Conservation (phyloP, 345 rosid genomes). For the Rubroshorea leprosula region DNA sequence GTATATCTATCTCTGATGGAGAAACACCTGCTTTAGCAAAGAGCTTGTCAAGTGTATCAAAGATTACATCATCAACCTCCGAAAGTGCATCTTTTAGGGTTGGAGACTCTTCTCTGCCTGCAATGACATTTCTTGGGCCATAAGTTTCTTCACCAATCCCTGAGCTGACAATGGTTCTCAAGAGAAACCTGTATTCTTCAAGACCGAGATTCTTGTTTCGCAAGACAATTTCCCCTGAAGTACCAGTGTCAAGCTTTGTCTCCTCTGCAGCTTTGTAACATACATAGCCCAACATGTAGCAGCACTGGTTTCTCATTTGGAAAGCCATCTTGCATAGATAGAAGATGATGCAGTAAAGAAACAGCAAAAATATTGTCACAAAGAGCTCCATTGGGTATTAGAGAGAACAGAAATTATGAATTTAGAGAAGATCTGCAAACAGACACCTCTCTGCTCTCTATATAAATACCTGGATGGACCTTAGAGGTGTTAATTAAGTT, state of each 20-base stretch:
- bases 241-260: slow-evolving; percentile 38
- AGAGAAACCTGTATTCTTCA: slow-evolving; percentile 55
- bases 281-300: slow-evolving; percentile 66
- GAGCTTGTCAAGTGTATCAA: slow-evolving; percentile 39
- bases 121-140: slow-evolving; percentile 45
- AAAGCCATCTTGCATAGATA: slow-evolving; percentile 7
- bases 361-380: too few species aligned
- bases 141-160: slow-evolving; percentile 72
- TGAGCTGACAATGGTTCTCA: slow-evolving; percentile 49
- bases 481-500: too few species aligned
- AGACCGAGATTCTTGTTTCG: slow-evolving; percentile 50
- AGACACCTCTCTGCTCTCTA: too few species aligned
- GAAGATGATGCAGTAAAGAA: not conserved
- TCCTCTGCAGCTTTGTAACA: slow-evolving; percentile 54
- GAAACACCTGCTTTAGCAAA: slow-evolving; percentile 40
- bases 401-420: too few species aligned
- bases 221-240: slow-evolving; percentile 31
- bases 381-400: too few species aligned
- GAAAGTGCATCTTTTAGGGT: slow-evolving; percentile 29
- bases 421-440: too few species aligned
- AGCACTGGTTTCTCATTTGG: slow-evolving; percentile 33
- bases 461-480: too few species aligned
- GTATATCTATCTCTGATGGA: slow-evolving; percentile 50
- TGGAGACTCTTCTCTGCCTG: slow-evolving; percentile 47
- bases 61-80: slow-evolving; percentile 54